phyloP scores from a whole-genome alignment of 805 yeast genomes.

The Sungouiozyma ichnusensis region DNA sequence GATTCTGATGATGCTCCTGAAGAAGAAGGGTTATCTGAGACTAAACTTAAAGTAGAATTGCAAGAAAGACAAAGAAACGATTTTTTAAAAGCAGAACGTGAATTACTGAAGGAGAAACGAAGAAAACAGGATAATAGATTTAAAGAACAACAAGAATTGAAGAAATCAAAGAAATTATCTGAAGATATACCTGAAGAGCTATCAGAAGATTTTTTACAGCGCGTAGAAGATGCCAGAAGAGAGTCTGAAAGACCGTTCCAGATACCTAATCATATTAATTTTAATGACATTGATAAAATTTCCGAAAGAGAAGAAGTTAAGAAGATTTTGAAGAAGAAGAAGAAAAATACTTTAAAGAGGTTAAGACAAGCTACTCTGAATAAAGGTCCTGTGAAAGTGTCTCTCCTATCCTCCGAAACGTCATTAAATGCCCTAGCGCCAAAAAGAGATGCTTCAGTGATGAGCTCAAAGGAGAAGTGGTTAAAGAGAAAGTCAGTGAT shows the following conservation, averaged over 20 bases:
- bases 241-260: slow-evolving; percentile 3
- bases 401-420: slow-evolving; percentile 18
- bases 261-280: slow-evolving; percentile 28
- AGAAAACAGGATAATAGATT: slow-evolving; percentile 22
- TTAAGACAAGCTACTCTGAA: slow-evolving; percentile 23
- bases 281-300: slow-evolving; percentile 21
- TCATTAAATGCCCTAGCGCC: slow-evolving; percentile 21
- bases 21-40: slow-evolving; percentile 32
- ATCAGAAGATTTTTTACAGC: slow-evolving; percentile 32
- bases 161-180: slow-evolving; percentile 13
- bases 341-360: slow-evolving; percentile 27
- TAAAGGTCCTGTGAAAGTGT: slow-evolving; percentile 36
- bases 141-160: slow-evolving; percentile 27
- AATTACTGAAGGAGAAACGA: slow-evolving; percentile 26
- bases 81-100: slow-evolving; percentile 17
- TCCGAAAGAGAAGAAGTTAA: slow-evolving; percentile 11
- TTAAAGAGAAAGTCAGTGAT: slow-evolving; percentile 23
- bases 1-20: slow-evolving; percentile 41
- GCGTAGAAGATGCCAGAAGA: slow-evolving; percentile 16
- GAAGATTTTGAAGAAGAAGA: slow-evolving; percentile 14
- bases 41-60: slow-evolving; percentile 17
- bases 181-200: slow-evolving; percentile 29
- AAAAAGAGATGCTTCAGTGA: slow-evolving; percentile 17
- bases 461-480: slow-evolving; percentile 27
- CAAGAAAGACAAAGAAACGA: slow-evolving; percentile 21